phyloP scores from a whole-genome alignment of 345 rosid species.

The Anacardium occidentale region DNA sequence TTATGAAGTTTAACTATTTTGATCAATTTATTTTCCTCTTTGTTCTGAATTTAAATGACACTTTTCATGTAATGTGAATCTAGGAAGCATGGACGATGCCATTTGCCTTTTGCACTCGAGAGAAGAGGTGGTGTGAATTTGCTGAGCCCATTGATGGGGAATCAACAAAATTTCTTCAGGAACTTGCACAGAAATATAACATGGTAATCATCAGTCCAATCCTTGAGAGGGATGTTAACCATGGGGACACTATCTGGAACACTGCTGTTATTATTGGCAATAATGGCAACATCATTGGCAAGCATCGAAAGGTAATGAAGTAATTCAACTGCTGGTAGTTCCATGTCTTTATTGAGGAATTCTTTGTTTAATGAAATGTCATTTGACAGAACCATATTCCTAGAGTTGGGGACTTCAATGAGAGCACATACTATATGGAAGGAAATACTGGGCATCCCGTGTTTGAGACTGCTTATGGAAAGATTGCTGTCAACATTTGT shows the following conservation, averaged over 20 bases:
- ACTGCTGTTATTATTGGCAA: conserved; percentile 89
- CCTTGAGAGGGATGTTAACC: conserved; percentile 88
- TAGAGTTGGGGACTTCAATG: conserved; percentile 94
- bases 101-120: conserved; percentile 93
- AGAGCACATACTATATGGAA: conserved; percentile 98
- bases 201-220: conserved; percentile 90
- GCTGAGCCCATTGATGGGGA: conserved; percentile 91
- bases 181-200: conserved; percentile 64
- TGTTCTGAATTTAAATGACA: not conserved
- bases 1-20: not conserved
- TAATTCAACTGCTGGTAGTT: not conserved
- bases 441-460: conserved; percentile 96
- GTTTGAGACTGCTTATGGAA: conserved; percentile 87
- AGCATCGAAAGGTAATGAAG: conserved; percentile 76
- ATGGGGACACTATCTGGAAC: conserved; percentile 92
- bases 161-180: conserved; percentile 81
- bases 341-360: conserved; percentile 5
- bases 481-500: conserved; percentile 85
- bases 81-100: conserved; percentile 99
- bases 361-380: conserved; percentile 21
- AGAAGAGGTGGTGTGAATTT: conserved; percentile 95
- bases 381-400: conserved; percentile 89
- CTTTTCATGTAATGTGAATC: not conserved
- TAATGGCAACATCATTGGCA: conserved; percentile 84
- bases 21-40: not conserved